phyloP scores from a whole-genome alignment of 306 rosid species.

The Fragaria nilgerrensis region DNA sequence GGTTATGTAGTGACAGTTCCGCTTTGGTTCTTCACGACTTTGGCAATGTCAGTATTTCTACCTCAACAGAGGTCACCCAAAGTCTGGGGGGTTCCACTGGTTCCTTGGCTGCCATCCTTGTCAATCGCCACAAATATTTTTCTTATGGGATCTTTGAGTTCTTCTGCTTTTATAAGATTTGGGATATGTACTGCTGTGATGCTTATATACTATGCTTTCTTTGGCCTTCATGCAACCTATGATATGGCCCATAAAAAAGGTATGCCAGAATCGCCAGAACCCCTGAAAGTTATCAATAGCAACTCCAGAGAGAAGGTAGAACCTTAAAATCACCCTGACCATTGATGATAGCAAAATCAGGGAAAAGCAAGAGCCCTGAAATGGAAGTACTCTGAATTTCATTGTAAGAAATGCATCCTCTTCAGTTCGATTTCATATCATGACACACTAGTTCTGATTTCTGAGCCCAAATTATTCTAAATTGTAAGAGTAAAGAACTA shows the following conservation, averaged over 20 bases:
- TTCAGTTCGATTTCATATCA: background rate
- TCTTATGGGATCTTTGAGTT: constrained; percentile 67
- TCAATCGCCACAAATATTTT: constrained; percentile 69
- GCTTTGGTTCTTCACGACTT: constrained; percentile 63
- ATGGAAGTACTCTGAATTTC: background rate
- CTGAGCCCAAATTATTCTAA: background rate
- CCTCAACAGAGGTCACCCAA: constrained; percentile 60
- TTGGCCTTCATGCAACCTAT: constrained; percentile 81
- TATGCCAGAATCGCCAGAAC: constrained; percentile 24
- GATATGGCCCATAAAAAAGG: constrained; percentile 65
- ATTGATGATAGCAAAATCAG: constrained; percentile 18
- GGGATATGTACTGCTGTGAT: constrained; percentile 59
- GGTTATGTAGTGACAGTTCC: constrained; percentile 58
- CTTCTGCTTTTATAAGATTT: constrained; percentile 57
- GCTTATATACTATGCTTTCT: constrained; percentile 59
- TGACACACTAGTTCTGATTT: background rate
- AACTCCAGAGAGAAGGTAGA: constrained; percentile 32
- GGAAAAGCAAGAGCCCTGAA: constrained; percentile 34
- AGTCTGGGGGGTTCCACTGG: constrained; percentile 85
- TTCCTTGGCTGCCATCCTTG: constrained; percentile 79
- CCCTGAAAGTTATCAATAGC: constrained; percentile 20
- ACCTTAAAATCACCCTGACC: constrained; percentile 36
- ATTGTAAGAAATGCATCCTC: background rate
- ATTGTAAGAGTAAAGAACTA: background rate
- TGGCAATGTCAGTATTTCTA: constrained; percentile 47